These are phyloP conservation scores for Penicillium chermesinum DNA, from an alignment of 495 filamentous ascomycete species.

Conservation along the genomic window DNA sequence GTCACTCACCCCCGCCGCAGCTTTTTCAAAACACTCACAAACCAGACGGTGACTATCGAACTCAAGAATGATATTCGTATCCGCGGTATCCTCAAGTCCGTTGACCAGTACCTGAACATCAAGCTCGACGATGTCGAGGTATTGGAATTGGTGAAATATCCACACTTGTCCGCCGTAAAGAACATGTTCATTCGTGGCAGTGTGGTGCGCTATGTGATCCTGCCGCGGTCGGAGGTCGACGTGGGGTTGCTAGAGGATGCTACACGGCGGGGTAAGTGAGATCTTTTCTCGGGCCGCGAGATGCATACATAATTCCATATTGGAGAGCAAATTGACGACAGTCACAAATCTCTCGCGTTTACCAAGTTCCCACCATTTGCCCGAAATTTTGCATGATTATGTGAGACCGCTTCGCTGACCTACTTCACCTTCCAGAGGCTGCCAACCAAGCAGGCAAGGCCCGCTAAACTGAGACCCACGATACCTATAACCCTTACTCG, in stretches of 20 bases:
- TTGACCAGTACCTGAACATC: slow-evolving; percentile 98
- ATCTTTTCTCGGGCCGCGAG: no score
- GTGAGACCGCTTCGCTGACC: slow-evolving; percentile 9
- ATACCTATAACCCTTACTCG: slow-evolving; percentile 8
- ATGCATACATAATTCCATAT: no score
- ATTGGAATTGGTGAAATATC: slow-evolving; percentile 85
- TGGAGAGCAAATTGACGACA: no score
- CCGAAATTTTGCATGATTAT: background rate
- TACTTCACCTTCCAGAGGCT: slow-evolving; percentile 33
- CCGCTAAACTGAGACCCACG: slow-evolving; percentile 25
- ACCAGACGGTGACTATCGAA: slow-evolving; percentile 93
- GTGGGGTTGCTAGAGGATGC: slow-evolving; percentile 91
- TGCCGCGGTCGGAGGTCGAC: slow-evolving; percentile 84
- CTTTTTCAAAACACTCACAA: slow-evolving; percentile 99
- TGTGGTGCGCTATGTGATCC: slow-evolving; percentile 91
- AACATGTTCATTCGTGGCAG: slow-evolving; percentile 97
- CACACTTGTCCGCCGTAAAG: slow-evolving; percentile 90
- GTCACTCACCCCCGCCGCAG: slow-evolving; percentile 36
- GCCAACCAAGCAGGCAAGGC: slow-evolving; percentile 49
- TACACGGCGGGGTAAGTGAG: slow-evolving; percentile 77
- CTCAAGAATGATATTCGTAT: slow-evolving; percentile 99
- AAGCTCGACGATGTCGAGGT: slow-evolving; percentile 94
- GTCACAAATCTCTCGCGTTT: no score
- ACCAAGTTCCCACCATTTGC: no score
- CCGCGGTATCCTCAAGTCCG: slow-evolving; percentile 87